These are phyloP conservation scores for Albifimbria verrucaria DNA, from an alignment of 2,329 filamentous ascomycete genomes.

Conservation along the genomic window DNA sequence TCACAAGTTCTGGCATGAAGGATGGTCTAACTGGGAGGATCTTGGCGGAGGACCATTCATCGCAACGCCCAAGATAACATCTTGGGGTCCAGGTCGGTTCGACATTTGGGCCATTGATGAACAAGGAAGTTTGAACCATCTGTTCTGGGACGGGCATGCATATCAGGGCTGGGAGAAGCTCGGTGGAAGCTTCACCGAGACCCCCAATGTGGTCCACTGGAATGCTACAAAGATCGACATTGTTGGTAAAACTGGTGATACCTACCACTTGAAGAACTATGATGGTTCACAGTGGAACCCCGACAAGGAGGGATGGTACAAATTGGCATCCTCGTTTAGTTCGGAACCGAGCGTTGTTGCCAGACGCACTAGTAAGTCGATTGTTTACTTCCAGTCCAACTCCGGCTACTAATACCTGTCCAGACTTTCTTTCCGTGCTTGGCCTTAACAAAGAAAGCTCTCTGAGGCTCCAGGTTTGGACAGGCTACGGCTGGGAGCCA, in stretches of 20 bases:
- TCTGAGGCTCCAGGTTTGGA: constrained; percentile 4
- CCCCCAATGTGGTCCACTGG: constrained; percentile 3
- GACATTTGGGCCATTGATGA: constrained; percentile 5
- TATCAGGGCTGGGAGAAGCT: constrained; percentile 4
- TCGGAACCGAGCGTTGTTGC: constrained; percentile 4
- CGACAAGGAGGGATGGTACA: background rate
- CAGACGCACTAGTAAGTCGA: background rate
- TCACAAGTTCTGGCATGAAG: constrained; percentile 2
- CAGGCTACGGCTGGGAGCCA: constrained; percentile 4
- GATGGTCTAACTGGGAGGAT: constrained; percentile 1
- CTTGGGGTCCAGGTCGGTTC: constrained; percentile 1
- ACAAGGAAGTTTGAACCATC: constrained; percentile 2
- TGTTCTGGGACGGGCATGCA: constrained; percentile 5
- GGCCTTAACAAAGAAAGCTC: background rate
- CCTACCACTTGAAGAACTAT: constrained; percentile 1
- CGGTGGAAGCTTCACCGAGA: background rate
- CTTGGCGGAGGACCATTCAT: constrained; percentile 1
- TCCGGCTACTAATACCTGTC: background rate
- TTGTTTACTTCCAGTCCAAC: background rate
- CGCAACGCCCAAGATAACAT: background rate
- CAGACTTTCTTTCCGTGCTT: constrained; percentile 2
- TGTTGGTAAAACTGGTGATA: background rate
- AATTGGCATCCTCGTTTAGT: background rate
- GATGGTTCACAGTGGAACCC: constrained; percentile 2
- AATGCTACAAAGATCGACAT: constrained; percentile 4